phyloP scores from a whole-genome alignment of 805 yeast genomes.

The Brettanomyces anomalus region DNA sequence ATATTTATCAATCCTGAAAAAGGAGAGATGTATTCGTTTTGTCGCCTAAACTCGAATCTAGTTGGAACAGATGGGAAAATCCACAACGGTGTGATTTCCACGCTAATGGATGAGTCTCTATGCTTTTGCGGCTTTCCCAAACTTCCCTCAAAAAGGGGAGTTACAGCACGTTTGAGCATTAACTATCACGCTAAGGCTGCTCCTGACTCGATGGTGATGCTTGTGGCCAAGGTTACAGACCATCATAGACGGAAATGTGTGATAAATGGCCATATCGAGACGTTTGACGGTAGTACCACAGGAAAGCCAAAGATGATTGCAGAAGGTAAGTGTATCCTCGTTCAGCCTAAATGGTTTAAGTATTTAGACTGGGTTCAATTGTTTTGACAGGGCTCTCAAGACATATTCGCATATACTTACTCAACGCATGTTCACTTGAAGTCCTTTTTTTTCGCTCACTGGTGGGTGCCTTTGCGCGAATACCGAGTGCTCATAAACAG shows the following conservation, averaged over 20 bases:
- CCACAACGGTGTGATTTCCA: constrained; percentile 74
- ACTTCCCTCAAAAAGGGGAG: constrained; percentile 77
- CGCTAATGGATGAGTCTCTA: constrained; percentile 75
- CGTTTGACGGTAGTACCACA: constrained; percentile 29
- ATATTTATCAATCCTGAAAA: constrained; percentile 42
- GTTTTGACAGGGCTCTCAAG: neutral
- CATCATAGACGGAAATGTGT: constrained; percentile 73
- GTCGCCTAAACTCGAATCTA: constrained; percentile 60
- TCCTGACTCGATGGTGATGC: constrained; percentile 54
- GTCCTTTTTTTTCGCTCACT: neutral
- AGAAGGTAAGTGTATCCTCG: constrained; percentile 58
- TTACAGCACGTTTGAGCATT: constrained; percentile 70
- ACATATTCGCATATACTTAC: no score
- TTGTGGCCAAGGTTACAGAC: constrained; percentile 59
- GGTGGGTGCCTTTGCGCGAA: no score
- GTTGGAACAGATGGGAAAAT: constrained; percentile 64
- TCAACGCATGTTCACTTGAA: neutral
- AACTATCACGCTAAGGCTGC: constrained; percentile 53
- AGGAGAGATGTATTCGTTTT: constrained; percentile 53
- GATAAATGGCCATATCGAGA: constrained; percentile 57
- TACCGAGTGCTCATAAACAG: no score
- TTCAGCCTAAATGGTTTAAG: constrained; percentile 85
- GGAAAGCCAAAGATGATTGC: constrained; percentile 29
- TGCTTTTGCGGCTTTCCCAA: constrained; percentile 80
- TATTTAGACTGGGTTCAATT: constrained; percentile 45